Evolutionary conservation across 2,329 filamentous ascomycete species (phyloP), one percentile per base, ranked within the genome.

Genomic region (Penicillium janthinellum): DNA sequence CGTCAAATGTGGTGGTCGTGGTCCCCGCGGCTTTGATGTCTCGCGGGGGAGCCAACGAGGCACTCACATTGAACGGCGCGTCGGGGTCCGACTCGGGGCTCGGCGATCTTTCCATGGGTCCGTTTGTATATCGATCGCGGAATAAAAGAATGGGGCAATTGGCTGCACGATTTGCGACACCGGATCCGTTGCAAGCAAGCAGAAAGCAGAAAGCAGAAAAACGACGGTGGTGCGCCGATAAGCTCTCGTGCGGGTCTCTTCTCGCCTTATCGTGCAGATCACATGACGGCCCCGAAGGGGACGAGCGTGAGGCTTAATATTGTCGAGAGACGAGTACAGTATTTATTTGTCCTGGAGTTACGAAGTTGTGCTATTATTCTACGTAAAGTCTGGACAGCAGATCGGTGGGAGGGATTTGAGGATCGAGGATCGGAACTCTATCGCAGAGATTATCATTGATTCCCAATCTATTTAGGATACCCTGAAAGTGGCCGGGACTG

Each of bases 1-100:
- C 89, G 63, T 90, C 88, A 71, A 98, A 95, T 38, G 83, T 81
- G 17, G 87, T 73, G 25, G 71, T 71, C 4, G 80, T 83, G n/a
- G 82, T 82, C 2, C 78, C 78, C 15, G 85, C 81, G 37, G 78
- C 55, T 67, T 86, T 86, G 66, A 80, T 78, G 47, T 78, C 75
- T 22, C 82, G 83, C 12, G 80, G 79, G 2, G 83, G 80, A 25
- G 88, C 81, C 20, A 88, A 76, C 20, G 85, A 84, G 67, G 84
- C 81, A 64, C 81, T 82, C 57, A 88, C 74, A 25, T 70, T 63
- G 52, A 80, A 71, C n/a, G 71, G 54, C 55, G 68, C 70, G 65
- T 73, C 72, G 17, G 70, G 45, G 28, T 66, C 69, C 10, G 68
- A 67, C 11, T 61, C 60, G 25, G 70, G 70, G 52, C 65, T 65